Evolutionary conservation across 345 rosid species (phyloP).

Genomic region (Corymbia maculata): DNA sequence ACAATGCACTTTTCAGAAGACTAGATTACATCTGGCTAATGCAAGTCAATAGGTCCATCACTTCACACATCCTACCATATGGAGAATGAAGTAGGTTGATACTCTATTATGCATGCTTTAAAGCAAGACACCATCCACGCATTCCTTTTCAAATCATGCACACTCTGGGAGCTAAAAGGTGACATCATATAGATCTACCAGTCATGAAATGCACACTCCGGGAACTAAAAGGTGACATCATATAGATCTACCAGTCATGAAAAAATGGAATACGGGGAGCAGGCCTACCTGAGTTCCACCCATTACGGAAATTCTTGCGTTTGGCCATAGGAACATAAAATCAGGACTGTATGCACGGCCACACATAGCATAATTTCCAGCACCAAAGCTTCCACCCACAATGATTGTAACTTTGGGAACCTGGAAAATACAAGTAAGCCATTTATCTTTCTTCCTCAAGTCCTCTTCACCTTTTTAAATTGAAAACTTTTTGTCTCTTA

Average conservation of each 20-base stretch:
- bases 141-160: neutral
- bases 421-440: conserved; percentile 11
- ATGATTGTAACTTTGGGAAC: conserved; percentile 85
- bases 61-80: neutral
- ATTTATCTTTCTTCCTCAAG: neutral
- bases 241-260: neutral
- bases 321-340: conserved; percentile 96
- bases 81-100: neutral
- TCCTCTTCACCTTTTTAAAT: neutral
- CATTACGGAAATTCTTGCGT: conserved; percentile 91
- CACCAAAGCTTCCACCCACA: conserved; percentile 95
- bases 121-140: neutral
- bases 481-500: neutral
- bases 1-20: neutral
- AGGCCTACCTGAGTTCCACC: conserved; percentile 84
- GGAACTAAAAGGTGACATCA: neutral
- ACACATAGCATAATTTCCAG: conserved; percentile 98
- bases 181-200: neutral
- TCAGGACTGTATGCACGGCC: conserved; percentile 91
- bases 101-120: neutral
- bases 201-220: neutral
- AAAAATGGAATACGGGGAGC: neutral
- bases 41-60: neutral
- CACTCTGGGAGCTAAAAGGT: neutral
- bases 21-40: neutral